These are phyloP conservation scores for Globisporangium solare DNA, from an alignment of 352 stramenopile genomes.

Conservation along the genomic window DNA sequence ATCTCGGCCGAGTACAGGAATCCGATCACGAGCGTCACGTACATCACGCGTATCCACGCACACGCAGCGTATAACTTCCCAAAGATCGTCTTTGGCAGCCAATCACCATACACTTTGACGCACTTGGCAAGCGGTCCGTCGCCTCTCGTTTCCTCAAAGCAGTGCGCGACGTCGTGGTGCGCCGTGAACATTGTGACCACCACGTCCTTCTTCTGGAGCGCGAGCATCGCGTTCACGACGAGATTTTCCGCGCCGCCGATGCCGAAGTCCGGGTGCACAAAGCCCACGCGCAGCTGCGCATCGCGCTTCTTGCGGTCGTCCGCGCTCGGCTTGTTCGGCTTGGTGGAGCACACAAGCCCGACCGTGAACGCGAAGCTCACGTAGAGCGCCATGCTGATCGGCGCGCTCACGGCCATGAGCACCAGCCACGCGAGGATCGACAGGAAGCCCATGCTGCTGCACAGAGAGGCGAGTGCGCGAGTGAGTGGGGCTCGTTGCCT, in stretches of 20 bases:
- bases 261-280: conserved; percentile 97
- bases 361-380: conserved; percentile 8
- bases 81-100: conserved; percentile 89
- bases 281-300: conserved; percentile 73
- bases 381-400: conserved; percentile 11
- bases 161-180: conserved; percentile 93
- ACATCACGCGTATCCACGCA: conserved; percentile 92
- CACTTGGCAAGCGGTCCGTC: conserved; percentile 67
- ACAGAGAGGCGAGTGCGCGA: neutral
- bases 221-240: conserved; percentile 89
- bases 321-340: neutral
- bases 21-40: conserved; percentile 75
- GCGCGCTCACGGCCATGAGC: conserved; percentile 12
- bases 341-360: conserved; percentile 11
- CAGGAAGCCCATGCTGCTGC: neutral
- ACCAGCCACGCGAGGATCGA: conserved; percentile 8
- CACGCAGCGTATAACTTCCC: conserved; percentile 91
- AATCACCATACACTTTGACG: conserved; percentile 91
- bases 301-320: neutral
- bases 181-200: conserved; percentile 94
- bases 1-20: conserved; percentile 37
- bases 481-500: neutral
- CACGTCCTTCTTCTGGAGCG: conserved; percentile 76
- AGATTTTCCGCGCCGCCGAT: conserved; percentile 96
- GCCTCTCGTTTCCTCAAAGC: conserved; percentile 92